A percentile compares a stretch with the other conserved stretches of the same genome.
Conservation (phyloP, 2,329 filamentous ascomycete species). For the Aspergillus ibericus region DNA sequence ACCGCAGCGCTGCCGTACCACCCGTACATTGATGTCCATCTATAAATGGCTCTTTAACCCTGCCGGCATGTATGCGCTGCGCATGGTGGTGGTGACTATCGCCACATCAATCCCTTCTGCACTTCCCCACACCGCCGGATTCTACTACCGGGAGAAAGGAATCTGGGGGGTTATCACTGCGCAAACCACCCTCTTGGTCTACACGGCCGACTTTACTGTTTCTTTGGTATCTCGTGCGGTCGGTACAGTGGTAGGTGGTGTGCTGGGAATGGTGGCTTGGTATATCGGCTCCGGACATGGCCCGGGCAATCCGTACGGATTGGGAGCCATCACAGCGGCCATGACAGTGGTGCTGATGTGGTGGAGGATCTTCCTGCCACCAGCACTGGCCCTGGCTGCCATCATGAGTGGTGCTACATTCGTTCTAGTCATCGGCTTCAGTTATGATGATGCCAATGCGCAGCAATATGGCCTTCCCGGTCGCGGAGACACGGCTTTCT, state of each 20-base stretch:
- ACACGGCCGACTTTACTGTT: constrained; percentile 54
- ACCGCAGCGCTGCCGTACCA: constrained; percentile 27
- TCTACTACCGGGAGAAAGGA: constrained; percentile 55
- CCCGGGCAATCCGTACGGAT: constrained; percentile 51
- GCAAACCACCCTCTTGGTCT: constrained; percentile 50
- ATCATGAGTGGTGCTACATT: constrained; percentile 48
- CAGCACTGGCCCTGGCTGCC: constrained; percentile 31
- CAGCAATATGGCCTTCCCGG: constrained; percentile 49
- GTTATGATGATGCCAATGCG: constrained; percentile 48
- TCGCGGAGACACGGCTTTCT: constrained; percentile 51
- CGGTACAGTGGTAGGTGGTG: constrained; percentile 51
- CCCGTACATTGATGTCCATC: constrained; percentile 27
- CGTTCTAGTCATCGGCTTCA: constrained; percentile 49
- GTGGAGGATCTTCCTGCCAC: constrained; percentile 35
- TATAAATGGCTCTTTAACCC: constrained; percentile 40
- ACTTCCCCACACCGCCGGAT: constrained; percentile 47
- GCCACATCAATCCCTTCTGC: constrained; percentile 45
- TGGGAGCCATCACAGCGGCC: constrained; percentile 45
- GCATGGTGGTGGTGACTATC: constrained; percentile 51
- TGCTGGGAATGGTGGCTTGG: constrained; percentile 51
- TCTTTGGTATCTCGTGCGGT: constrained; percentile 44
- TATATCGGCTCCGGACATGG: constrained; percentile 54
- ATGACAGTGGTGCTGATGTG: constrained; percentile 37
- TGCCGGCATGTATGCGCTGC: constrained; percentile 49
- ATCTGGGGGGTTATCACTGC: constrained; percentile 56